These are phyloP conservation scores for Mucor mucedo DNA, from an alignment of 371 early-diverging fungal genomes.

Conservation along the genomic window DNA sequence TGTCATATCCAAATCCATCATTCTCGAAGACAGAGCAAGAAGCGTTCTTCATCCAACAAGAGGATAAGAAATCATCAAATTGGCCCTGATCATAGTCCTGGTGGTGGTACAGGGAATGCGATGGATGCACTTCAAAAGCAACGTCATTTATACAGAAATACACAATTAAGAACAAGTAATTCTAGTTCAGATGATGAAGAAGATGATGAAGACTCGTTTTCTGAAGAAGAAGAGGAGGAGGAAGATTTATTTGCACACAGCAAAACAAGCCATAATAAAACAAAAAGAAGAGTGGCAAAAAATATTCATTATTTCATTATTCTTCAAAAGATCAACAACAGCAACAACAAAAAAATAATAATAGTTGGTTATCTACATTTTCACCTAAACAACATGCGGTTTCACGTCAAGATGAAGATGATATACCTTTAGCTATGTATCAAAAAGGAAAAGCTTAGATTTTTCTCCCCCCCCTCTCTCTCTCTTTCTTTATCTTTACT, in stretches of 20 bases:
- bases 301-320: constrained; percentile 13
- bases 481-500: too few species aligned
- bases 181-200: constrained; percentile 26
- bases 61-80: constrained; percentile 14
- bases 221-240: constrained; percentile 7
- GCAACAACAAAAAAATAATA: not conserved
- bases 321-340: not conserved
- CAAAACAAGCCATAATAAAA: not conserved
- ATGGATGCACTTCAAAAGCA: constrained; percentile 16
- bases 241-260: not conserved
- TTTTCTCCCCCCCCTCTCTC: not conserved
- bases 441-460: constrained; percentile 11
- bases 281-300: constrained; percentile 15
- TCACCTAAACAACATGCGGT: constrained; percentile 2
- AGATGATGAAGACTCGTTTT: constrained; percentile 9
- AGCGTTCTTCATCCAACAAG: constrained; percentile 11
- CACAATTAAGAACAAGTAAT: constrained; percentile 7
- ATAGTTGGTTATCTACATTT: constrained; percentile 14
- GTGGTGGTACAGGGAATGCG: constrained; percentile 1
- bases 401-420: constrained; percentile 21
- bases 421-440: constrained; percentile 36
- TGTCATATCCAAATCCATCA: constrained; percentile 8
- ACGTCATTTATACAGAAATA: not conserved
- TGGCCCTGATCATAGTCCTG: not conserved
- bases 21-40: not conserved